Conservation (phyloP, 2,329 filamentous ascomycete genomes). For the Zymoseptoria pseudotritici region DNA sequence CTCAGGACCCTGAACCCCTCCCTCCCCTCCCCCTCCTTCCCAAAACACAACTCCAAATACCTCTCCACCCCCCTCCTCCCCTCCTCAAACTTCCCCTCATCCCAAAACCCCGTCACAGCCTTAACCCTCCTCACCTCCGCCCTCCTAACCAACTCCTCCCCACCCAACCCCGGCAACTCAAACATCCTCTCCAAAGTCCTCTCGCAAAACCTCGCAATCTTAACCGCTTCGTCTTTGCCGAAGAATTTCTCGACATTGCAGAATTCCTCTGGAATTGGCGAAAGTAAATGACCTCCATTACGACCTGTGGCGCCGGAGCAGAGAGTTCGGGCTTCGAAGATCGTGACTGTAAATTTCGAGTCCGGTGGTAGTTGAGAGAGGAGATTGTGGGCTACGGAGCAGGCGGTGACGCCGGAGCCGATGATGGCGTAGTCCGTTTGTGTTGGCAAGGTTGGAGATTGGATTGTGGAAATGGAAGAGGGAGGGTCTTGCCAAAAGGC, state of each 20-base stretch:
- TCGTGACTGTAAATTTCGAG: conserved; percentile 5
- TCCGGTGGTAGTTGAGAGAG: conserved; percentile 3
- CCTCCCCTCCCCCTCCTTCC: conserved; percentile 6
- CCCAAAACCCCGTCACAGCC: conserved; percentile 11
- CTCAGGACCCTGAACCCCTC: conserved; percentile 1
- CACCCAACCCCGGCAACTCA: conserved; percentile 4
- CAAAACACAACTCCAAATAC: conserved; percentile 13
- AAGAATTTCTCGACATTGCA: conserved; percentile 6
- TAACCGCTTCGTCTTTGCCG: conserved; percentile 10
- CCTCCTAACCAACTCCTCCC: conserved; percentile 5
- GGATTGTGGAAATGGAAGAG: conserved; percentile 1
- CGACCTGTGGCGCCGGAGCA: conserved; percentile 14
- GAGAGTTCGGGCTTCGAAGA: conserved; percentile 13
- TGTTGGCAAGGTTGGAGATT: conserved; percentile 6
- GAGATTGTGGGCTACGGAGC: conserved; percentile 13
- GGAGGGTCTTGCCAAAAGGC: conserved; percentile 14
- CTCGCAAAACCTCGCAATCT: conserved; percentile 13
- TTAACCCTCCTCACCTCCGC: conserved; percentile 11
- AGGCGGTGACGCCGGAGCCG: conserved; percentile 15
- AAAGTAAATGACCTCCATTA: conserved; percentile 15
- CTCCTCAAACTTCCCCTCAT: conserved; percentile 8
- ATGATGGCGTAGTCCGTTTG: conserved; percentile 15
- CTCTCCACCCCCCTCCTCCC: conserved; percentile 4
- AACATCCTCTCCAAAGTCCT: conserved; percentile 12
- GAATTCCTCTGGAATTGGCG: conserved; percentile 14